A percentile compares a stretch with the other conserved stretches of the same genome.
Conservation (phyloP, 1,284 basidiomycete genomes). For the Naganishia cerealis region DNA sequence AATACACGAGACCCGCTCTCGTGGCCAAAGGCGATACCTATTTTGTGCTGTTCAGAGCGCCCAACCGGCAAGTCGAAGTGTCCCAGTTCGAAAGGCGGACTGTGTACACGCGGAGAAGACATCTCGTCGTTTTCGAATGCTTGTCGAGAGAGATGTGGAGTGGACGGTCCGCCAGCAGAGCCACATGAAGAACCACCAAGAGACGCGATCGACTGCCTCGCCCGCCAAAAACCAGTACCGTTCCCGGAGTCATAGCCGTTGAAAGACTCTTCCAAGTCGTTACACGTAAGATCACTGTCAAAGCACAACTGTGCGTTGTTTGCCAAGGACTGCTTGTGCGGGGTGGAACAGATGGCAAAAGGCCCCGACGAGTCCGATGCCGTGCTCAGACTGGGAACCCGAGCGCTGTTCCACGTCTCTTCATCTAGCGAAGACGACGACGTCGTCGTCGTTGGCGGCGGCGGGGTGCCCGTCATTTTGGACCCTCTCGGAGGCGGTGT, state of each 20-base stretch:
- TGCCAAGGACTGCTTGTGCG: background rate
- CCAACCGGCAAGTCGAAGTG: background rate
- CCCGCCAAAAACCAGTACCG: background rate
- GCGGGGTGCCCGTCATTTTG: background rate
- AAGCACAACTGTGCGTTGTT: background rate
- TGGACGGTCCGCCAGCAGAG: background rate
- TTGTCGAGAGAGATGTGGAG: background rate
- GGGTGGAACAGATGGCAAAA: background rate
- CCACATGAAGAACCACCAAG: background rate
- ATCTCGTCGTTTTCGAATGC: background rate
- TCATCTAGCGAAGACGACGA: background rate
- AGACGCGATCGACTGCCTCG: background rate
- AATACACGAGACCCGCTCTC: background rate
- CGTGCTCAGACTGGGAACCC: background rate
- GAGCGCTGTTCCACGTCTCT: background rate
- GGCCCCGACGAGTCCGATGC: background rate
- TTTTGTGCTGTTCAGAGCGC: background rate
- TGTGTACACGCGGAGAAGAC: background rate
- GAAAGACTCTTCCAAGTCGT: background rate
- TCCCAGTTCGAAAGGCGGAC: background rate
- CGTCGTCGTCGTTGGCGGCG: background rate
- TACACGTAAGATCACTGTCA: background rate
- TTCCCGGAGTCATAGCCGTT: background rate
- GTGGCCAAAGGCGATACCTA: background rate
- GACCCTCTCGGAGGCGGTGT: background rate